phyloP scores from a whole-genome alignment of 306 rosid genomes.

The Vigna unguiculata region DNA sequence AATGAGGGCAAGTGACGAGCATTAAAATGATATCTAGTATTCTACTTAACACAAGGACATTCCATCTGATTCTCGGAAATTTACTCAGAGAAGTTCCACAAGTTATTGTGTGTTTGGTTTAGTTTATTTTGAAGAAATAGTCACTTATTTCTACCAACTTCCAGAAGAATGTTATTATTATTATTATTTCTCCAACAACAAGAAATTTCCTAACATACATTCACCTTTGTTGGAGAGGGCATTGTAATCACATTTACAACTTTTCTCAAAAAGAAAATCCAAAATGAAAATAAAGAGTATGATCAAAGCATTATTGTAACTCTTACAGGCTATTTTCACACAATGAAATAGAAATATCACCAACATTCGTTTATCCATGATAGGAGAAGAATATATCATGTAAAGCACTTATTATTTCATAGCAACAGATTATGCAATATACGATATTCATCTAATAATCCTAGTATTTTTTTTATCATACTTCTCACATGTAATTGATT shows the following conservation, averaged over 20 bases:
- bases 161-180: background rate
- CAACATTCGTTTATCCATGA: background rate
- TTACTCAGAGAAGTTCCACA: slow-evolving; percentile 18
- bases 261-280: slow-evolving; percentile 10
- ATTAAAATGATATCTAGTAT: background rate
- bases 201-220: background rate
- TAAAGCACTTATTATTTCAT: background rate
- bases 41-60: background rate
- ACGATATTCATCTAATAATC: background rate
- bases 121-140: background rate
- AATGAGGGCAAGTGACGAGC: background rate
- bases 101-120: background rate
- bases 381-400: slow-evolving; percentile 10
- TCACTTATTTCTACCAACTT: background rate
- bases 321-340: background rate
- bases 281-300: background rate
- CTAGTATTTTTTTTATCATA: background rate
- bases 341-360: background rate
- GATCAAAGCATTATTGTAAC: slow-evolving; percentile 3
- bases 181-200: background rate
- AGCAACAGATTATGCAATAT: background rate
- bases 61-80: slow-evolving; percentile 21
- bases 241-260: background rate
- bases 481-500: background rate
- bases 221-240: slow-evolving; percentile 3